phyloP scores from a whole-genome alignment of 164 flowering plant genomes.

The Chloranthus sessilifolius region DNA sequence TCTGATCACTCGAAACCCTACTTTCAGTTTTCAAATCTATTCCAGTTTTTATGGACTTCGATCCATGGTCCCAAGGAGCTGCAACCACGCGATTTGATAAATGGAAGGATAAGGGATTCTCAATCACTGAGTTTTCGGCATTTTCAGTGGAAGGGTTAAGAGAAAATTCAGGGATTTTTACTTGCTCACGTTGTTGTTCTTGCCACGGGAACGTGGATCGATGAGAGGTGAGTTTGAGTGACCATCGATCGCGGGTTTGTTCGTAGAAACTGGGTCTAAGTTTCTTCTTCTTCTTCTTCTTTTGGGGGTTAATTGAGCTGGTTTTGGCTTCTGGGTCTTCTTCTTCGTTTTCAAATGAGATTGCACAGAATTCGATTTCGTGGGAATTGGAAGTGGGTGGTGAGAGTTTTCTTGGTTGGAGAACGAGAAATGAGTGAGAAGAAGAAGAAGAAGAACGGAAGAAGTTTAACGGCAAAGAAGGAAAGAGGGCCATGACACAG shows the following conservation, averaged over 20 bases:
- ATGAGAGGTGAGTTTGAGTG: conserved; percentile 36
- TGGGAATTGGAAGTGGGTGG: conserved; percentile 10
- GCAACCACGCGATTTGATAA: conserved; percentile 16
- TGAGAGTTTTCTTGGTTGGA: conserved; percentile 15
- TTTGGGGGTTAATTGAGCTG: conserved; percentile 14
- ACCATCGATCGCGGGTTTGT: conserved; percentile 63
- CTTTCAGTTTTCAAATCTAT: conserved; percentile 16
- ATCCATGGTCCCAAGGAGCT: conserved; percentile 60
- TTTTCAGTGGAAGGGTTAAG: background rate
- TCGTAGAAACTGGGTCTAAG: conserved; percentile 73
- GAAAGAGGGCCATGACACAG: conserved; percentile 4
- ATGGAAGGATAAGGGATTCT: conserved; percentile 17
- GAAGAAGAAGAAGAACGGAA: conserved; percentile 13
- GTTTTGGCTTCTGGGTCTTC: conserved; percentile 10
- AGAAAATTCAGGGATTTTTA: conserved; percentile 11
- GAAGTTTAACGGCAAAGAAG: conserved; percentile 5
- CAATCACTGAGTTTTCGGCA: conserved; percentile 4
- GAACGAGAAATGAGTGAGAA: conserved; percentile 12
- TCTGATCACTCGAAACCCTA: background rate
- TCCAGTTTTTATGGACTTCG: conserved; percentile 14
- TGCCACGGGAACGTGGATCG: conserved; percentile 73
- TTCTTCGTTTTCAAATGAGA: conserved; percentile 21
- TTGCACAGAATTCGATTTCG: conserved; percentile 12
- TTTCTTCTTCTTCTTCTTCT: conserved; percentile 48
- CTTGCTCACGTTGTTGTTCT: conserved; percentile 17